Evolutionary conservation across 1,284 basidiomycete species (phyloP), one percentile per base, ranked within the genome.

Genomic region (Cronartium ribicola): DNA sequence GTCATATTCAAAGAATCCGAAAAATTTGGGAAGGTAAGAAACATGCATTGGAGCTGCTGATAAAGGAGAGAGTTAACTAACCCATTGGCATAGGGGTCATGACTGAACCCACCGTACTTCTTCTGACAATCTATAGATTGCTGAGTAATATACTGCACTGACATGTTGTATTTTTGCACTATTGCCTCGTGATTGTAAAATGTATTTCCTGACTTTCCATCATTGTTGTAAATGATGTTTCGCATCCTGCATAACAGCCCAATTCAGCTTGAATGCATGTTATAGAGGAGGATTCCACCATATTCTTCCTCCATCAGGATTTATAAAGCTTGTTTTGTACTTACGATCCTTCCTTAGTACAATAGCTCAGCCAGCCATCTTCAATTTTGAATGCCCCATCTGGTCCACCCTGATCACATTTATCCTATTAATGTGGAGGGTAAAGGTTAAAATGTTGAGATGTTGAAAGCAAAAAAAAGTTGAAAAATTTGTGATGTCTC

Each of bases 341-440:
- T 41, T 51, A 70, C 67, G 41, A 48, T 60, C 67, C 67, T 4
- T 62, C 60, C 48, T 70, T 70, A 36, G 48, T 51, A 51, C 67
- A 70, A 36, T 46, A 44, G 40, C 67, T 70, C 43, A 70, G 43
- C 67, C 67, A 70, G 8, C 67, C 67, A 37, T 70, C 67, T 44
- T 70, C 67, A 48, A 61, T 43, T 14, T 61, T 70, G 39, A 70
- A 61, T n/a, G 67, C 67, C 7, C 67, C 67, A 70, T 70, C 60
- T 48, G 67, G 67, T 17, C 67, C 67, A 61, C 60, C 44, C 39
- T 62, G 20, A 4, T 62, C 39, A 43, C 67, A 70, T 44, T 37
- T 37, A 62, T 62, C 59, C 59, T 60, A 39, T 6, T 10, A 20
- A 51, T 4, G 22, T 4, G 17, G 48, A 0, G 11, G 11, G 22